phyloP scores from a whole-genome alignment of 2,329 filamentous ascomycete species.

The Incumbomyces lentus region DNA sequence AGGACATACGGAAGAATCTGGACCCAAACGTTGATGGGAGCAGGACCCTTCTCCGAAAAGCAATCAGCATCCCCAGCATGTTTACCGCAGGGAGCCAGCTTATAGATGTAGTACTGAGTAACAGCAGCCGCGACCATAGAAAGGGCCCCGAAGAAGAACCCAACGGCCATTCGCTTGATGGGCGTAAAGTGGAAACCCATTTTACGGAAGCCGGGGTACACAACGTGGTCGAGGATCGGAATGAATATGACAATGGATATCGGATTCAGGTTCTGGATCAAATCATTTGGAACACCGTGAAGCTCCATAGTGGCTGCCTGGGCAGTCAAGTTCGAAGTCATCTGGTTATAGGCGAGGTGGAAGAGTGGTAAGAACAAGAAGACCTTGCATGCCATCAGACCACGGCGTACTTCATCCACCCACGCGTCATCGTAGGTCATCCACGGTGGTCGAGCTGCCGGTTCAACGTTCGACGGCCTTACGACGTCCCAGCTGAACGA shows the following conservation, averaged over 20 bases:
- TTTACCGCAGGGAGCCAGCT: constrained; percentile 44
- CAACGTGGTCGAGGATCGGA: constrained; percentile 25
- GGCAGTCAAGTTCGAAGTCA: constrained; percentile 29
- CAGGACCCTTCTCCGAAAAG: constrained; percentile 21
- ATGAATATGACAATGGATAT: constrained; percentile 46
- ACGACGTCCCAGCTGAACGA: constrained; percentile 52
- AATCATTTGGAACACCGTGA: constrained; percentile 47
- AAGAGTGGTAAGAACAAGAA: constrained; percentile 47
- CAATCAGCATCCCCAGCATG: constrained; percentile 32
- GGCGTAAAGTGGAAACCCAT: constrained; percentile 46
- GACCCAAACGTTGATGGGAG: constrained; percentile 30
- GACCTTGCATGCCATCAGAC: constrained; percentile 58
- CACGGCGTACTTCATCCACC: constrained; percentile 68
- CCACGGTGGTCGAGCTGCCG: constrained; percentile 46
- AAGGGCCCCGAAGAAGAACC: constrained; percentile 43
- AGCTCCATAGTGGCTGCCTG: constrained; percentile 49
- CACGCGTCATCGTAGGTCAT: constrained; percentile 77
- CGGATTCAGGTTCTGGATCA: constrained; percentile 50
- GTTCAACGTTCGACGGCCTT: constrained; percentile 55
- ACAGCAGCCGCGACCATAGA: constrained; percentile 49
- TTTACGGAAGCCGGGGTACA: constrained; percentile 50
- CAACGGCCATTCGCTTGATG: constrained; percentile 44
- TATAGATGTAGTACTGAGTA: constrained; percentile 50
- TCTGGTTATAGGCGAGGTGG: constrained; percentile 46
- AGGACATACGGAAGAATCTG: constrained; percentile 42